Evolutionary conservation across 495 filamentous ascomycete species (phyloP).

Genomic region (Penicillium robsamsonii): DNA sequence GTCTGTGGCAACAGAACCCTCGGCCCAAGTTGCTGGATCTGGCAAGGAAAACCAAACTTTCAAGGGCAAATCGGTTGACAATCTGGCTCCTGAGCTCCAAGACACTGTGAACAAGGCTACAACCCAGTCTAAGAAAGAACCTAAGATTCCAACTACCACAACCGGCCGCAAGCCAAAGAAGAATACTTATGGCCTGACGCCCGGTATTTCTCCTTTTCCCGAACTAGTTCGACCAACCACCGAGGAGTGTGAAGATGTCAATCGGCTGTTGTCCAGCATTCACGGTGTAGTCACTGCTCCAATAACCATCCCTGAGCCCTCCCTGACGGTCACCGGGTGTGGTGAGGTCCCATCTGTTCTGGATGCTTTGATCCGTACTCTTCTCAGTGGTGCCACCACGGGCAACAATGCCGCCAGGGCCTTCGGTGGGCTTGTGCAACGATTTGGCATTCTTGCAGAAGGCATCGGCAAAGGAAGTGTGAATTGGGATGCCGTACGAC

Average conservation of each 20-base stretch:
- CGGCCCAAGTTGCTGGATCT: neutral
- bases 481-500: conserved; percentile 80
- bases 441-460: conserved; percentile 62
- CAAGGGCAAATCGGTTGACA: conserved; percentile 13
- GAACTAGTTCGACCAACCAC: conserved; percentile 64
- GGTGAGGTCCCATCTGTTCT: conserved; percentile 92
- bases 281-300: conserved; percentile 69
- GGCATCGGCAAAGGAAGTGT: conserved; percentile 74
- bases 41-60: conserved; percentile 13
- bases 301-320: conserved; percentile 67
- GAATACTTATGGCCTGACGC: conserved; percentile 40
- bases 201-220: conserved; percentile 63
- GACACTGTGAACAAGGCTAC: conserved; percentile 23
- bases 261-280: conserved; percentile 58
- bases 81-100: conserved; percentile 18
- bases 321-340: conserved; percentile 79
- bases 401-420: conserved; percentile 64
- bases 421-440: conserved; percentile 66
- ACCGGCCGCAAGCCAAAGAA: conserved; percentile 19
- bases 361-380: conserved; percentile 80
- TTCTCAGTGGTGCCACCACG: conserved; percentile 74
- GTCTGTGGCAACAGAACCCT: neutral
- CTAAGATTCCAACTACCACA: conserved; percentile 18
- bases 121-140: conserved; percentile 1
- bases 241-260: conserved; percentile 73